Percentiles rank a stretch among this genome's conserved stretches.
Conservation (phyloP, 345 rosid species). For the Hirschfeldia incana region DNA sequence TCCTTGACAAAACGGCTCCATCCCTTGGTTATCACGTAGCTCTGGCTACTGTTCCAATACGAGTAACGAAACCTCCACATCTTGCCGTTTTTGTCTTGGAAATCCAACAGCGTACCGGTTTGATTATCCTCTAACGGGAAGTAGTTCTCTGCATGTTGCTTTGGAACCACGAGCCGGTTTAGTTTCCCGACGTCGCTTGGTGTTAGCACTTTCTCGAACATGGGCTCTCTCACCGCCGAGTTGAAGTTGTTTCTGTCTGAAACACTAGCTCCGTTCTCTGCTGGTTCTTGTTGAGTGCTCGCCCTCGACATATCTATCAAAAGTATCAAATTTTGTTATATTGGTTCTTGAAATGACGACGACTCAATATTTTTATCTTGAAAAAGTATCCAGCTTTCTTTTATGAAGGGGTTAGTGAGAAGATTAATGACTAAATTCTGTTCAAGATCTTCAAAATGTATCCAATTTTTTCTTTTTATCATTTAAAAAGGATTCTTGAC, state of each 20-base stretch:
- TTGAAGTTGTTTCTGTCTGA: slow-evolving; percentile 28
- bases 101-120: slow-evolving; percentile 74
- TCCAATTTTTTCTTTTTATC: background rate
- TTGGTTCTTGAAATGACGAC: slow-evolving; percentile 6
- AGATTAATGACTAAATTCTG: background rate
- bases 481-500: slow-evolving; percentile 1
- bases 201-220: slow-evolving; percentile 82
- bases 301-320: slow-evolving; percentile 51
- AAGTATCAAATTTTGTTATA: slow-evolving; percentile 25
- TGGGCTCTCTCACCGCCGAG: slow-evolving; percentile 51
- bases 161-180: slow-evolving; percentile 75
- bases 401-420: background rate
- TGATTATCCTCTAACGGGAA: slow-evolving; percentile 55
- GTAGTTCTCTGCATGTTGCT: slow-evolving; percentile 79
- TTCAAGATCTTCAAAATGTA: slow-evolving; percentile 26
- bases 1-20: slow-evolving; percentile 98
- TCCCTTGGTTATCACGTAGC: slow-evolving; percentile 96
- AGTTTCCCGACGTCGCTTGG: slow-evolving; percentile 87
- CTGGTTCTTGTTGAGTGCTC: slow-evolving; percentile 42
- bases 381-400: slow-evolving; percentile 25
- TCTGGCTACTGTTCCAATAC: slow-evolving; percentile 94
- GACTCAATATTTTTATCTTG: slow-evolving; percentile 20
- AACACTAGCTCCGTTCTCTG: slow-evolving; percentile 22
- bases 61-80: slow-evolving; percentile 87
- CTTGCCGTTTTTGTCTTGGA: slow-evolving; percentile 75